Evolutionary conservation across 306 rosid species (phyloP).

Genomic region (Fagus sylvatica): DNA sequence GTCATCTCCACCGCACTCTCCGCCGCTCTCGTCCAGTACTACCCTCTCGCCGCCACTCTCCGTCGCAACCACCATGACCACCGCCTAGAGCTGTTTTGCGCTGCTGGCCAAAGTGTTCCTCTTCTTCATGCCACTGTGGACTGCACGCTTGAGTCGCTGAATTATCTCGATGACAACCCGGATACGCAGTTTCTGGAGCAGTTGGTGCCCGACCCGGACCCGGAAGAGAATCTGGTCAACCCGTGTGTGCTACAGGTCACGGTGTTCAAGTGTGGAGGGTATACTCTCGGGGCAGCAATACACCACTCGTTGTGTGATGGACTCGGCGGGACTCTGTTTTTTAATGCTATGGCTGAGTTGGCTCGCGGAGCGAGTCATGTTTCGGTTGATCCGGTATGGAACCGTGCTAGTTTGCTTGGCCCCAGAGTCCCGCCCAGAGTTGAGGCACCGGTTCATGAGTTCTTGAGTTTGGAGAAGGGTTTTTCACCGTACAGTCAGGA

Average conservation of each 20-base stretch:
- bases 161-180: constrained; percentile 51
- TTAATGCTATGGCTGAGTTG: constrained; percentile 67
- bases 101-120: constrained; percentile 58
- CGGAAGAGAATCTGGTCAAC: constrained; percentile 41
- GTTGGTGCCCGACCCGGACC: constrained; percentile 60
- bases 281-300: constrained; percentile 70
- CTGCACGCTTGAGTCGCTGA: constrained; percentile 52
- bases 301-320: constrained; percentile 79
- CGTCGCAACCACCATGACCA: constrained; percentile 27
- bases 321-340: constrained; percentile 68
- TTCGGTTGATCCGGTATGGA: constrained; percentile 55
- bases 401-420: constrained; percentile 47
- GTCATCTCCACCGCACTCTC: constrained; percentile 68
- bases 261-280: constrained; percentile 71
- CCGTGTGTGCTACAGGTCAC: constrained; percentile 76
- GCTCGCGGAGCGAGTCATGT: constrained; percentile 59
- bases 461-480: constrained; percentile 51
- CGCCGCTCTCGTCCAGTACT: constrained; percentile 58
- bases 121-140: constrained; percentile 50
- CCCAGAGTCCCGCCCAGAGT: constrained; percentile 51
- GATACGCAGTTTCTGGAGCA: constrained; percentile 47
- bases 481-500: constrained; percentile 41
- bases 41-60: constrained; percentile 73
- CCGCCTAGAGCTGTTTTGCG: constrained; percentile 60
- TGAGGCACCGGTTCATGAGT: constrained; percentile 44